Percentiles rank a stretch among this genome's conserved stretches.
These are phyloP conservation scores for Aleurites moluccanus DNA, from an alignment of 441 rosid genomes.

Conservation along the genomic window DNA sequence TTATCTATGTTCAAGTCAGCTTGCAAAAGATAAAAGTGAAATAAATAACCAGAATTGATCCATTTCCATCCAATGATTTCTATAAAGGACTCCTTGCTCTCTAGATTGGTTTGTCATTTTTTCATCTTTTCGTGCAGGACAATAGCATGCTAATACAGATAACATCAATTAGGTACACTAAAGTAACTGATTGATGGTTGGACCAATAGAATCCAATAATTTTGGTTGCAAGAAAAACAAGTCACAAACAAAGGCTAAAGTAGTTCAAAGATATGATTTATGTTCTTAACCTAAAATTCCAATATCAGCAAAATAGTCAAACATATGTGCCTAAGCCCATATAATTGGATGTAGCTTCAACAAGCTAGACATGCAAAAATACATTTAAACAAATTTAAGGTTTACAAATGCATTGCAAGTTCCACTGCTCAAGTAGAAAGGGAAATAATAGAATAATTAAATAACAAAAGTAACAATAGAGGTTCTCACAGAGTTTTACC, in stretches of 20 bases:
- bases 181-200: neutral
- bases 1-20: neutral
- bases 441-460: neutral
- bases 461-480: neutral
- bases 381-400: neutral
- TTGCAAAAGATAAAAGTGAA: neutral
- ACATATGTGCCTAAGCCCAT: neutral
- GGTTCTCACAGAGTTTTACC: conserved; percentile 40
- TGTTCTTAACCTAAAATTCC: neutral
- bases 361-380: neutral
- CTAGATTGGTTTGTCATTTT: neutral
- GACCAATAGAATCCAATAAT: neutral
- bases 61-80: neutral
- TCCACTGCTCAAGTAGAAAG: conserved; percentile 8
- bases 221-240: neutral
- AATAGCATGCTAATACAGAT: neutral
- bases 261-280: neutral
- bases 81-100: neutral
- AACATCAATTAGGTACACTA: neutral
- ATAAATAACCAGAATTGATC: neutral
- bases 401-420: neutral
- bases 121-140: neutral
- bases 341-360: neutral
- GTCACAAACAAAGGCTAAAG: neutral
- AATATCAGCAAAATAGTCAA: conserved; percentile 3